These are phyloP conservation scores for Lichtheimia hyalospora DNA, from an alignment of 371 early-diverging fungal genomes.

Conservation along the genomic window DNA sequence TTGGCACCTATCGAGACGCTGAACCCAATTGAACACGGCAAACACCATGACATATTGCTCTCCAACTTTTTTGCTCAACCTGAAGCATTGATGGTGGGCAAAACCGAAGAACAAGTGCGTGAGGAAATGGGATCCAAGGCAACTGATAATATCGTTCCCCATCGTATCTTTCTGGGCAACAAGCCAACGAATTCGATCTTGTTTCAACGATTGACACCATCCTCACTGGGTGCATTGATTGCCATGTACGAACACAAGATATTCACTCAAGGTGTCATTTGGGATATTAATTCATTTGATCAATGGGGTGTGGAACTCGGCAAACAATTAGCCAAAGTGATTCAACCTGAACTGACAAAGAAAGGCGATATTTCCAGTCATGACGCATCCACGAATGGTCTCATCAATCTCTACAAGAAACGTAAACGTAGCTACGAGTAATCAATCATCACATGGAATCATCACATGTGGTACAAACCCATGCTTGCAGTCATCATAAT, in stretches of 20 bases:
- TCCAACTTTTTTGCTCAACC: slow-evolving; percentile 99
- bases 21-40: slow-evolving; percentile 79
- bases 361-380: slow-evolving; percentile 65
- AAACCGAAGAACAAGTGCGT: slow-evolving; percentile 78
- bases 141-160: slow-evolving; percentile 73
- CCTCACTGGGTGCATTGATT: slow-evolving; percentile 90
- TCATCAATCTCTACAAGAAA: slow-evolving; percentile 85
- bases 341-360: slow-evolving; percentile 80
- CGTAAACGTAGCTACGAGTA: slow-evolving; percentile 28
- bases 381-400: slow-evolving; percentile 90
- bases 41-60: slow-evolving; percentile 93
- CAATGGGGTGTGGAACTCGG: slow-evolving; percentile 99
- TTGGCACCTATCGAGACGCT: slow-evolving; percentile 89
- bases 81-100: slow-evolving; percentile 97
- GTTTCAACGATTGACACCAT: slow-evolving; percentile 90
- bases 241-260: slow-evolving; percentile 99
- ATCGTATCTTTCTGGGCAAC: slow-evolving; percentile 96
- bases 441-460: too few species aligned
- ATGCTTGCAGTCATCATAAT: too few species aligned
- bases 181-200: slow-evolving; percentile 95
- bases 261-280: slow-evolving; percentile 96
- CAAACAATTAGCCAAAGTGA: slow-evolving; percentile 97
- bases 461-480: too few species aligned
- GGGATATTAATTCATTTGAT: slow-evolving; percentile 97
- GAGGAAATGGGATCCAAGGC: slow-evolving; percentile 67